A percentile compares a stretch with the other conserved stretches of the same genome.
These are phyloP conservation scores for Phaseolus lunatus DNA, from an alignment of 306 rosid species.

Conservation along the genomic window DNA sequence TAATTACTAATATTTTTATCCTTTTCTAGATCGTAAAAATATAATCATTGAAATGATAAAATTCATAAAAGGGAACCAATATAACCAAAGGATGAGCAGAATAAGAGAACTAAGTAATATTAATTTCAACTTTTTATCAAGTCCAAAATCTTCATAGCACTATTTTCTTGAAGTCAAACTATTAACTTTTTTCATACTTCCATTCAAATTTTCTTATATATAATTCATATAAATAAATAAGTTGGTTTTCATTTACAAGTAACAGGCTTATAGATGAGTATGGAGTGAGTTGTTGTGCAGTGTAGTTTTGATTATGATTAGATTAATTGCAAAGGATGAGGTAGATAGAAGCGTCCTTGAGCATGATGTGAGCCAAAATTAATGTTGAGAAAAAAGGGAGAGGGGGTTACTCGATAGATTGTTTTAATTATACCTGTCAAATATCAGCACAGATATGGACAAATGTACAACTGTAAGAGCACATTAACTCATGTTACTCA, in stretches of 20 bases:
- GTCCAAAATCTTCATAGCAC: neutral
- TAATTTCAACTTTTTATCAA: neutral
- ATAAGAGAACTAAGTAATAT: no score
- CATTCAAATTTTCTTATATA: neutral
- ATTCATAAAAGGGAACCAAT: no score
- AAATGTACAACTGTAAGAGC: conserved; percentile 47
- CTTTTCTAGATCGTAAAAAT: no score
- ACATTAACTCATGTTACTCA: conserved; percentile 27
- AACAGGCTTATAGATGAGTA: neutral
- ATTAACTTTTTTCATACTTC: neutral
- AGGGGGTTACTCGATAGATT: neutral
- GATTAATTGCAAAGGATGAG: neutral
- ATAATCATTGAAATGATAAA: no score
- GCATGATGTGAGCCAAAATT: conserved; percentile 23
- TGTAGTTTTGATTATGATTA: neutral
- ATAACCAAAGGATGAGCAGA: no score
- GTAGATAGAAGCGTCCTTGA: neutral
- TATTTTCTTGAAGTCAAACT: neutral
- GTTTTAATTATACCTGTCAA: conserved; percentile 35
- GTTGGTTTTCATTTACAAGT: neutral
- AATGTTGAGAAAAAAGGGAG: neutral
- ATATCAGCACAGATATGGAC: conserved; percentile 42
- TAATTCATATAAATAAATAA: neutral
- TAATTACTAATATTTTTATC: no score
- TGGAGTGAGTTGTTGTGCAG: neutral